Percentiles rank a stretch among this genome's conserved stretches.
These are phyloP conservation scores for Fistulina hepatica DNA, from an alignment of 1,284 basidiomycete species.

Conservation along the genomic window DNA sequence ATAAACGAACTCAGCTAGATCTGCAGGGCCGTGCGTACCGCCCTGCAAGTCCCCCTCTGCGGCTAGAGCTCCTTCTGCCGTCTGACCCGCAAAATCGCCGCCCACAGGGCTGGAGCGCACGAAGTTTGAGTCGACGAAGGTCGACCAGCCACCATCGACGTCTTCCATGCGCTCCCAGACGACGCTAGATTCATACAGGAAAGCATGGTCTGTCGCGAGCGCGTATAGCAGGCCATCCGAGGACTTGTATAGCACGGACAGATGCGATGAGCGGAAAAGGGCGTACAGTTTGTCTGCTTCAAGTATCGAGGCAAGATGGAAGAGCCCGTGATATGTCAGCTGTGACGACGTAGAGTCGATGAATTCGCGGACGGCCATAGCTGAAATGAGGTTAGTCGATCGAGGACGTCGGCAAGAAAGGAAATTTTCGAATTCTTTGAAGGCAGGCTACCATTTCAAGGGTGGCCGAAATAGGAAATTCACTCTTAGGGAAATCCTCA, in stretches of 20 bases:
- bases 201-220: constrained; percentile 75
- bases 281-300: constrained; percentile 53
- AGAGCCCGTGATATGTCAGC: constrained; percentile 76
- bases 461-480: too few relatives aligned
- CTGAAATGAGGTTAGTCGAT: constrained; percentile 26
- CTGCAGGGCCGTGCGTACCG: too few relatives aligned
- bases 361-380: constrained; percentile 58
- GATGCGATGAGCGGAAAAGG: constrained; percentile 83
- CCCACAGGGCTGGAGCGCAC: constrained; percentile 54
- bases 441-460: too few relatives aligned
- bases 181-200: constrained; percentile 64
- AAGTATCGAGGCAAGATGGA: constrained; percentile 50
- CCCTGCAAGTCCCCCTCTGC: too few relatives aligned
- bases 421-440: not conserved
- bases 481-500: too few relatives aligned
- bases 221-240: constrained; percentile 52
- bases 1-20: too few relatives aligned
- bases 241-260: constrained; percentile 73
- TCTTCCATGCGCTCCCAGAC: constrained; percentile 88
- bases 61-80: too few relatives aligned
- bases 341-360: constrained; percentile 69
- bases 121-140: constrained; percentile 68
- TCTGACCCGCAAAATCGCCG: constrained; percentile 70
- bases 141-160: constrained; percentile 65
- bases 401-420: not conserved